Base-by-base conservation (phyloP, 441 rosid genomes). In the Capsella rubella region DNA sequence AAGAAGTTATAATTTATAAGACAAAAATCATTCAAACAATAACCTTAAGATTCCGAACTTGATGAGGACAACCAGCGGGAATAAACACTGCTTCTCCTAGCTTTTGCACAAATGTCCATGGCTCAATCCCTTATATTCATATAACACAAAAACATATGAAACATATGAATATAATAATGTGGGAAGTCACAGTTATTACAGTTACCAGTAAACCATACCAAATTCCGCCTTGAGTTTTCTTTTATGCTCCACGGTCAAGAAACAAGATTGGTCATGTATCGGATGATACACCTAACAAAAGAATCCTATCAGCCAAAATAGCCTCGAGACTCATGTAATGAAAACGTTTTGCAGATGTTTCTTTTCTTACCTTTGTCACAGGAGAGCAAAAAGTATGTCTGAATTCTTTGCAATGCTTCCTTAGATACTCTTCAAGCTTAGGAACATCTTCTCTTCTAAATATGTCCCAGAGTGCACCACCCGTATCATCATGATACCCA, bases 1-100 rank as follows among this genome's bases (percentile, higher is more conserved):
- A 53, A 45, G 14, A 46, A 54, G 32, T 18, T 58, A 21, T 21
- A 27, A 10, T 11, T 2, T 2, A 9, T 35, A 39, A 28, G 47
- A 37, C 74, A 49, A 3, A 8, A 29, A 13, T 11, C 31, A 61
- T 13, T 54, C 60, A 66, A 56, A 63, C 15, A 45, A 34, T 55
- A 55, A 91, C 99, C 98, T 86, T 91, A 32, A 93, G 93, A 73
- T 95, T 95, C 56, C 98, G 81, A 49, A 95, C 99, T 89, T 95
- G 99, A 79, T 95, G 97, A 2, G 99, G 98, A 77, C 99, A 95
- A 67, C 99, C 99, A 0, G 97, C 95, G 0, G 99, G 99, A 51
- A 95, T 92, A 62, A 92, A 92, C 46, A 95, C 95, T 7, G 98
- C 99, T 67, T 92, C 97, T 47, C 98, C 98, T 11, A 90, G 77